Evolutionary conservation across 441 rosid species (phyloP).

Genomic region (Gossypium aridum): DNA sequence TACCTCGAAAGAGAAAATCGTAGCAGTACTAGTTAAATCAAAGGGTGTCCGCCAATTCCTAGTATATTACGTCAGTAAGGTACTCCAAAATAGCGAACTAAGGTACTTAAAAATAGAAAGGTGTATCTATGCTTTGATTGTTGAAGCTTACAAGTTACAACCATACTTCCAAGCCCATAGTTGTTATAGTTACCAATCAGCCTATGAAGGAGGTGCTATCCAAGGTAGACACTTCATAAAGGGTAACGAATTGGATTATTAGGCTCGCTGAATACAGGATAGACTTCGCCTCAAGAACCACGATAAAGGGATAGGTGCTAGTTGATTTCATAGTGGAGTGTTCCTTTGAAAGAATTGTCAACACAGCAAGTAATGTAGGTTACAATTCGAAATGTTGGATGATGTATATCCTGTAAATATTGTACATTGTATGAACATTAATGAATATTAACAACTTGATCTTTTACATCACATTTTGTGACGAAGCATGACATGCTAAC

Average conservation of each 20-base stretch:
- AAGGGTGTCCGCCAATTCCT: neutral
- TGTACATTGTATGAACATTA: neutral
- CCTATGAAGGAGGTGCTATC: neutral
- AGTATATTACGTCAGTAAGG: neutral
- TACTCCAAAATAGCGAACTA: neutral
- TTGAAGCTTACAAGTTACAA: neutral
- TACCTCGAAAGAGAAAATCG: neutral
- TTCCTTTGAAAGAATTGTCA: neutral
- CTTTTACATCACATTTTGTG: no score
- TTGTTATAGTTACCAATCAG: neutral
- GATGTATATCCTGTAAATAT: neutral
- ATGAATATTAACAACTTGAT: neutral
- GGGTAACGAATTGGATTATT: no score
- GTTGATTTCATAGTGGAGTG: neutral
- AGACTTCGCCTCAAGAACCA: neutral
- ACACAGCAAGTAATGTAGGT: neutral
- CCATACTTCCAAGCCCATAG: neutral
- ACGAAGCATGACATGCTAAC: no score
- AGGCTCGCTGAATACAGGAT: neutral
- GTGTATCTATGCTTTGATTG: neutral
- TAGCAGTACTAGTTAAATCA: neutral
- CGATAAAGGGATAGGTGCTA: neutral
- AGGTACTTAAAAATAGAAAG: no score
- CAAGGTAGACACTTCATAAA: neutral
- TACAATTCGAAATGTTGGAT: neutral